These are phyloP conservation scores for Fraxinus greggii DNA, from an alignment of 305 asterid genomes.

Conservation along the genomic window DNA sequence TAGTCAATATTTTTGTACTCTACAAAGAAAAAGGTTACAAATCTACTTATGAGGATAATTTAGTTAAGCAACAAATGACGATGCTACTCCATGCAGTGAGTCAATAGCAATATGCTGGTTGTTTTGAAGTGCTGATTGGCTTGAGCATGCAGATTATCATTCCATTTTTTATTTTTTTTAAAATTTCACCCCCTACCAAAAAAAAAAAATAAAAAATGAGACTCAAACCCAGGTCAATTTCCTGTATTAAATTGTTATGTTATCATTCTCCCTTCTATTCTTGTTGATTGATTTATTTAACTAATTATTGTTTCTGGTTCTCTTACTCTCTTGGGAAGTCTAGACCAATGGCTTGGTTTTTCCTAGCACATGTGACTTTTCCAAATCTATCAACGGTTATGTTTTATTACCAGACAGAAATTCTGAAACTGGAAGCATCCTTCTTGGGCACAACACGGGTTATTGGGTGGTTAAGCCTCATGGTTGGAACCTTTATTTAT, in stretches of 20 bases:
- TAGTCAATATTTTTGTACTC: not conserved
- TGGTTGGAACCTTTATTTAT: conserved; percentile 78
- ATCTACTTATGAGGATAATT: not conserved
- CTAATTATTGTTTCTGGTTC: conserved; percentile 26
- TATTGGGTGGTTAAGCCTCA: conserved; percentile 88
- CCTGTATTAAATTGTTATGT: not conserved
- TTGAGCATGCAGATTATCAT: not conserved
- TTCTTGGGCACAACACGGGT: conserved; percentile 92
- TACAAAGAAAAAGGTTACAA: not conserved
- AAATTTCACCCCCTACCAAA: not conserved
- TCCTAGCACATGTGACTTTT: conserved; percentile 78
- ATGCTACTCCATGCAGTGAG: not conserved
- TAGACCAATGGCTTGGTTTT: conserved; percentile 98
- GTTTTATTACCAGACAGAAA: conserved; percentile 94
- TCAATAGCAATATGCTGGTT: not conserved
- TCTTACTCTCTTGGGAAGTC: conserved; percentile 28
- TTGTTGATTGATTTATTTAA: conserved; percentile 11
- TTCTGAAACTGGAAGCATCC: conserved; percentile 77
- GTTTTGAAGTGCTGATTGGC: not conserved
- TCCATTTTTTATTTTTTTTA: not conserved
- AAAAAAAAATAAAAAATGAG: no score
- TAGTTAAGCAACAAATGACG: not conserved
- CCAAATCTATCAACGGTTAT: conserved; percentile 83
- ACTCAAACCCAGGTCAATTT: not conserved
- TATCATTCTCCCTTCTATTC: conserved; percentile 6